Evolutionary conservation across 352 stramenopile genomes (phyloP).

Genomic region (Stephanocyclus meneghinianus): DNA sequence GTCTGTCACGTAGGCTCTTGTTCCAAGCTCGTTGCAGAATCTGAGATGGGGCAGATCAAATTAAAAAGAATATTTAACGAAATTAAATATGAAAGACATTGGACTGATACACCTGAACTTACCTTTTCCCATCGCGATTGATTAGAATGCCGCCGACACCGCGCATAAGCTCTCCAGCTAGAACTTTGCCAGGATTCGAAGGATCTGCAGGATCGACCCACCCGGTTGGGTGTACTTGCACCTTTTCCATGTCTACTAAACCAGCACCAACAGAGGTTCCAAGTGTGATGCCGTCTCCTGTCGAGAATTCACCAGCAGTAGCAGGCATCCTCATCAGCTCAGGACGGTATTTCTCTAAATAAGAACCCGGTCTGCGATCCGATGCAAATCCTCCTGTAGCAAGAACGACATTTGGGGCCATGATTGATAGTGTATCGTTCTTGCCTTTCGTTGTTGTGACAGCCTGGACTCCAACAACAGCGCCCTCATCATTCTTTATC

Average conservation of each 20-base stretch:
- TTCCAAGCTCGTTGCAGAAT: conserved; percentile 82
- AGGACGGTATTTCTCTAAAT: conserved; percentile 71
- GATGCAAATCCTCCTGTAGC: conserved; percentile 81
- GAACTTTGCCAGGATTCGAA: conserved; percentile 81
- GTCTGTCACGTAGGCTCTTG: conserved; percentile 78
- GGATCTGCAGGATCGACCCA: conserved; percentile 81
- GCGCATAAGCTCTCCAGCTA: conserved; percentile 88
- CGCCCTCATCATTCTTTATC: conserved; percentile 49
- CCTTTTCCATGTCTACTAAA: conserved; percentile 91
- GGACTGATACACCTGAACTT: conserved; percentile 36
- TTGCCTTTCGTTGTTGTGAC: conserved; percentile 31
- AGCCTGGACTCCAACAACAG: conserved; percentile 64
- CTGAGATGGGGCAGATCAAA: conserved; percentile 8
- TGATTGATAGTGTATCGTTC: conserved; percentile 39
- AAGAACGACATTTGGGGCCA: conserved; percentile 69
- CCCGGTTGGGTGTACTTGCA: conserved; percentile 85
- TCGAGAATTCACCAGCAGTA: conserved; percentile 79
- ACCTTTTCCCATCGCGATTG: conserved; percentile 85
- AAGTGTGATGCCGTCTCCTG: conserved; percentile 78
- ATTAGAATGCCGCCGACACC: conserved; percentile 88
- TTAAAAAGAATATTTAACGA: no score
- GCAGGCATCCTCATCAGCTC: conserved; percentile 79
- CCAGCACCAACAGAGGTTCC: conserved; percentile 85
- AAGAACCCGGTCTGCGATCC: conserved; percentile 65
- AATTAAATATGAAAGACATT: no score